Percentiles rank a stretch among this genome's conserved stretches.
These are phyloP conservation scores for Tylopilus cervinicoccineus DNA, from an alignment of 768 basidiomycete species.

Conservation along the genomic window DNA sequence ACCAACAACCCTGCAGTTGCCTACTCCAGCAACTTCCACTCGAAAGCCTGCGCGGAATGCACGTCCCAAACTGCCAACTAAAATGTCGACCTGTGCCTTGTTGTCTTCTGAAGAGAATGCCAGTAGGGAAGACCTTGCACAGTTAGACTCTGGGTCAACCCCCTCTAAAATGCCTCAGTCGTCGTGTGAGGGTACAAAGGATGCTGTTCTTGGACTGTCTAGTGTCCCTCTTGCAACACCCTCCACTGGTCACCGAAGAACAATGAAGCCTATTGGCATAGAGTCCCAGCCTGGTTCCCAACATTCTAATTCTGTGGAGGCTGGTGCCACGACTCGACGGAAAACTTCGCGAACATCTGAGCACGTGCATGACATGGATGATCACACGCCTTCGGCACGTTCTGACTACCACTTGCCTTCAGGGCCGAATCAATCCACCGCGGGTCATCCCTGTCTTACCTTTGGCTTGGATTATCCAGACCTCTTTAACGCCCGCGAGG, in stretches of 20 bases:
- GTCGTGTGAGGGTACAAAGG: background rate
- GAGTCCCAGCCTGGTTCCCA: background rate
- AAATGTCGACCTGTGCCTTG: background rate
- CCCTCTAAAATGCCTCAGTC: background rate
- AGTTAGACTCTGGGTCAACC: background rate
- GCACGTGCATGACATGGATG: background rate
- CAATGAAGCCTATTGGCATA: background rate
- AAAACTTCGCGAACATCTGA: constrained; percentile 5
- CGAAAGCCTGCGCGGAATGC: constrained; percentile 13
- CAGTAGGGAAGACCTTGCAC: constrained; percentile 3
- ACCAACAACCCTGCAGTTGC: constrained; percentile 13
- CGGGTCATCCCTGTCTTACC: background rate
- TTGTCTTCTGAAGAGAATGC: background rate
- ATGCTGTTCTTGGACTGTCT: background rate
- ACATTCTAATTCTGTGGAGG: background rate
- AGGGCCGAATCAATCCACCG: background rate
- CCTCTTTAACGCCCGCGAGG: constrained; percentile 1
- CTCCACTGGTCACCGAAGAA: constrained; percentile 2
- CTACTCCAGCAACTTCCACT: constrained; percentile 19
- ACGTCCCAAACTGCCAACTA: background rate
- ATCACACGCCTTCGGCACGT: constrained; percentile 2
- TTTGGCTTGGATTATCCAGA: background rate
- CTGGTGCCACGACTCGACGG: constrained; percentile 16
- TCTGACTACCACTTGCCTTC: background rate
- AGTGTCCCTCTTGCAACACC: constrained; percentile 8